A percentile compares a stretch with the other conserved stretches of the same genome.
These are phyloP conservation scores for Ophiosphaerella korrae DNA, from an alignment of 2,329 filamentous ascomycete genomes.

Conservation along the genomic window DNA sequence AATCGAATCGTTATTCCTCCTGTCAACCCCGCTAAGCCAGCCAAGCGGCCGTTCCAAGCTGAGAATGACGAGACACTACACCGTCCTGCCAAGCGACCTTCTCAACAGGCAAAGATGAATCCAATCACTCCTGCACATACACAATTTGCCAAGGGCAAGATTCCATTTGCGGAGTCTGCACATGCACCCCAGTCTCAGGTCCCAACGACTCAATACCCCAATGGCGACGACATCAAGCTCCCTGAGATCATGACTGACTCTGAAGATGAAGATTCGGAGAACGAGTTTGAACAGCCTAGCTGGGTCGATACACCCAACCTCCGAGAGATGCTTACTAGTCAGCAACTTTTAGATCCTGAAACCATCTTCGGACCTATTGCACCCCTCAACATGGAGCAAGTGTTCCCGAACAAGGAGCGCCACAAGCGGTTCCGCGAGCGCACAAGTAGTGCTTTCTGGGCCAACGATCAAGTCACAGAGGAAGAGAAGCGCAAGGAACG, in stretches of 20 bases:
- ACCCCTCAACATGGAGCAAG: slow-evolving; percentile 92
- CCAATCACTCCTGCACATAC: slow-evolving; percentile 63
- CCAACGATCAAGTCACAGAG: slow-evolving; percentile 79
- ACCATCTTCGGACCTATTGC: slow-evolving; percentile 86
- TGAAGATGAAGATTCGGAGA: slow-evolving; percentile 77
- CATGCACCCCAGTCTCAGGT: slow-evolving; percentile 54
- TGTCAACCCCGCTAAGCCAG: slow-evolving; percentile 70
- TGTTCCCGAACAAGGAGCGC: slow-evolving; percentile 78
- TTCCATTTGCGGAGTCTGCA: slow-evolving; percentile 80
- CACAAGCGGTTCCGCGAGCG: slow-evolving; percentile 87
- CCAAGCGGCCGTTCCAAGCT: slow-evolving; percentile 75
- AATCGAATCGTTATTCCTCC: slow-evolving; percentile 59
- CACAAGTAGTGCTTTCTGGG: slow-evolving; percentile 96
- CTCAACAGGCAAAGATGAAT: slow-evolving; percentile 53
- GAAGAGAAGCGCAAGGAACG: slow-evolving; percentile 84
- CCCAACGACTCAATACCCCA: slow-evolving; percentile 76
- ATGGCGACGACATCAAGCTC: slow-evolving; percentile 87
- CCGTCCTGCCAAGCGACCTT: slow-evolving; percentile 43
- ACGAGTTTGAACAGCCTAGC: slow-evolving; percentile 69
- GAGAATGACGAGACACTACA: slow-evolving; percentile 69
- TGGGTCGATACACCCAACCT: slow-evolving; percentile 93
- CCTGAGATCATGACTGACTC: slow-evolving; percentile 96
- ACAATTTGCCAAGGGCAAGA: slow-evolving; percentile 80
- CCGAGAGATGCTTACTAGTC: slow-evolving; percentile 72
- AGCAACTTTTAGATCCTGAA: slow-evolving; percentile 85